phyloP scores from a whole-genome alignment of 805 yeast genomes.

The Candida jianshihensis region DNA sequence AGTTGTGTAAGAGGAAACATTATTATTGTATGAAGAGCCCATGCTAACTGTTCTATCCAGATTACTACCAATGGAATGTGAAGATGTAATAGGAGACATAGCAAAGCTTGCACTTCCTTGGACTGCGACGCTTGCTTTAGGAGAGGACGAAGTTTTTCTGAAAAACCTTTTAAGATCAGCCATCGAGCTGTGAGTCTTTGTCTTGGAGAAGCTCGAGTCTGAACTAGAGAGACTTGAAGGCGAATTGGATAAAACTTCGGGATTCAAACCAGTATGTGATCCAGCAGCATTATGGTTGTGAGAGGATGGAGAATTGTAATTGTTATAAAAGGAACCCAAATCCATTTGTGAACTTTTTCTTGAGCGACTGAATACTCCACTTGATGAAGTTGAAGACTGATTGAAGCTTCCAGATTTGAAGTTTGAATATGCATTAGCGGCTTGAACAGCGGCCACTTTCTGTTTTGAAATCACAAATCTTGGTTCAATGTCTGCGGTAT shows the following conservation, averaged over 20 bases:
- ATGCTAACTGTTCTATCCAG: conserved; percentile 22
- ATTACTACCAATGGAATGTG: conserved; percentile 10
- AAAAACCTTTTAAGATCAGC: conserved; percentile 72
- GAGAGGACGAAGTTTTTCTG: conserved; percentile 36
- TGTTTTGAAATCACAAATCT: conserved; percentile 80
- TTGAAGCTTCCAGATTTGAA: conserved; percentile 3
- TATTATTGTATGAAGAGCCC: conserved; percentile 30
- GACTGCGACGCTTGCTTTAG: conserved; percentile 1
- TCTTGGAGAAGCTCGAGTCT: conserved; percentile 26
- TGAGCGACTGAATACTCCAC: conserved; percentile 39
- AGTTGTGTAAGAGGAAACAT: conserved; percentile 29
- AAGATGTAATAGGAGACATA: conserved; percentile 13
- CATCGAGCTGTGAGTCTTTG: conserved; percentile 74
- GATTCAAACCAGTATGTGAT: neutral
- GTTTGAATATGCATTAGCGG: conserved; percentile 17
- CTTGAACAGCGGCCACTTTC: conserved; percentile 37
- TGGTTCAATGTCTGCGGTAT: conserved; percentile 63
- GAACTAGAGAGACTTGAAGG: conserved; percentile 21
- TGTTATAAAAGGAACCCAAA: conserved; percentile 21
- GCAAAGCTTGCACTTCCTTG: conserved; percentile 5
- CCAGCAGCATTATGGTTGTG: neutral
- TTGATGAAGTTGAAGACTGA: conserved; percentile 22
- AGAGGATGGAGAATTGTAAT: conserved; percentile 10
- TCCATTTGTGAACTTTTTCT: conserved; percentile 31
- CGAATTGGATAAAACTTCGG: conserved; percentile 15